phyloP scores from a whole-genome alignment of 176 grass and related monocot genomes.

The Bonia amplexicaulis region DNA sequence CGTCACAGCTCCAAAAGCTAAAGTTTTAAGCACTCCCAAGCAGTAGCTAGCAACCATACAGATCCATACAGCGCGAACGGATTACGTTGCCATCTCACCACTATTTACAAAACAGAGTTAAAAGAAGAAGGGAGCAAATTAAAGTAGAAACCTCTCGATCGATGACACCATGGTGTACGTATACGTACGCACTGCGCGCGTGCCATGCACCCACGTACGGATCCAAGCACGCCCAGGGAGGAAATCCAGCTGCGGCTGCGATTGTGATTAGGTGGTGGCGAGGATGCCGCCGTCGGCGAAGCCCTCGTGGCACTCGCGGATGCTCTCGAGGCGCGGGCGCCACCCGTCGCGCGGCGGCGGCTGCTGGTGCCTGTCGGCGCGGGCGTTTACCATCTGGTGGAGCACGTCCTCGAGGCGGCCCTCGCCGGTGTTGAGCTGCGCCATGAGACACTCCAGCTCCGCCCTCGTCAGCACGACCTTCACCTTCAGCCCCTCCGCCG shows the following conservation, averaged over 20 bases:
- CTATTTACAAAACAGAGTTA: background rate
- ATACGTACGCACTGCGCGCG: background rate
- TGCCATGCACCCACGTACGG: background rate
- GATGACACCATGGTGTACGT: background rate
- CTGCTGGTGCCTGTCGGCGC: background rate
- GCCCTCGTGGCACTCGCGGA: conserved; percentile 38
- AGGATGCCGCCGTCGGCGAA: background rate
- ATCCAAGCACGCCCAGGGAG: background rate
- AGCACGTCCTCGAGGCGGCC: conserved; percentile 62
- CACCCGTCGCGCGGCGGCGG: background rate
- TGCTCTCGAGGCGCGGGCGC: conserved; percentile 48
- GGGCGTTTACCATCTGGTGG: conserved; percentile 32
- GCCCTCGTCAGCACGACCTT: conserved; percentile 61
- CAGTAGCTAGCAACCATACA: background rate
- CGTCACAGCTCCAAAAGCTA: background rate
- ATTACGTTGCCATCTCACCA: background rate
- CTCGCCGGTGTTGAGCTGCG: conserved; percentile 67
- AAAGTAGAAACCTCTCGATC: background rate
- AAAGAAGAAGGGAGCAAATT: too few species aligned
- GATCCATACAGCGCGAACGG: background rate
- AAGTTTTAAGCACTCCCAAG: background rate
- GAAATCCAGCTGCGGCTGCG: too few species aligned
- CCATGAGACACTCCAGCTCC: conserved; percentile 80
- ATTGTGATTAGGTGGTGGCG: background rate
- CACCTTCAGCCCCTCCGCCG: conserved; percentile 44